phyloP scores from a whole-genome alignment of 805 yeast genomes.

The Tetrapisispora phaffii region DNA sequence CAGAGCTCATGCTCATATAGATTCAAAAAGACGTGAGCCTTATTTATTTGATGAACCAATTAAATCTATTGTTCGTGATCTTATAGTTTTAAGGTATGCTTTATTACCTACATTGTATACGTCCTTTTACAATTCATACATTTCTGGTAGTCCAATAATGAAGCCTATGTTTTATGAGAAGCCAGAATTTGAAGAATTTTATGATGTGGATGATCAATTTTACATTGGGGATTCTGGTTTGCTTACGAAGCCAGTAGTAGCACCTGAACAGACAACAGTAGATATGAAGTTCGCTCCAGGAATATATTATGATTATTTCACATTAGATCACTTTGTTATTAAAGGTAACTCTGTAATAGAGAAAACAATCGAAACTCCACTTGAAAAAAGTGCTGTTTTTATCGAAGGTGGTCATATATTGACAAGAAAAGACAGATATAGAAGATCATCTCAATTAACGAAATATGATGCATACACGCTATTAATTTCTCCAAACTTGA shows the following conservation, averaged over 20 bases:
- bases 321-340: constrained; percentile 18
- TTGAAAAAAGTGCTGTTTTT: constrained; percentile 60
- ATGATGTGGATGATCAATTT: constrained; percentile 71
- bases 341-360: constrained; percentile 26
- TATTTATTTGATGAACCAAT: constrained; percentile 74
- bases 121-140: constrained; percentile 55
- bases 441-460: constrained; percentile 76
- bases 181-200: constrained; percentile 35
- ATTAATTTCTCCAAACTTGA: constrained; percentile 44
- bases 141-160: constrained; percentile 59
- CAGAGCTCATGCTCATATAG: constrained; percentile 94
- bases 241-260: constrained; percentile 71
- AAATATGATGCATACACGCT: constrained; percentile 71
- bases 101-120: constrained; percentile 77
- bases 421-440: constrained; percentile 56
- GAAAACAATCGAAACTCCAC: constrained; percentile 34
- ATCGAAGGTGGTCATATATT: constrained; percentile 73
- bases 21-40: constrained; percentile 86
- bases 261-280: constrained; percentile 36
- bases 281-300: constrained; percentile 37
- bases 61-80: constrained; percentile 53
- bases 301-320: constrained; percentile 46
- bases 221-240: constrained; percentile 63
- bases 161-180: constrained; percentile 54
- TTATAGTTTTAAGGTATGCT: constrained; percentile 62